A percentile compares a stretch with the other conserved stretches of the same genome.
phyloP scores from a whole-genome alignment of 73 alveolate genomes.

The Stentor coeruleus region DNA sequence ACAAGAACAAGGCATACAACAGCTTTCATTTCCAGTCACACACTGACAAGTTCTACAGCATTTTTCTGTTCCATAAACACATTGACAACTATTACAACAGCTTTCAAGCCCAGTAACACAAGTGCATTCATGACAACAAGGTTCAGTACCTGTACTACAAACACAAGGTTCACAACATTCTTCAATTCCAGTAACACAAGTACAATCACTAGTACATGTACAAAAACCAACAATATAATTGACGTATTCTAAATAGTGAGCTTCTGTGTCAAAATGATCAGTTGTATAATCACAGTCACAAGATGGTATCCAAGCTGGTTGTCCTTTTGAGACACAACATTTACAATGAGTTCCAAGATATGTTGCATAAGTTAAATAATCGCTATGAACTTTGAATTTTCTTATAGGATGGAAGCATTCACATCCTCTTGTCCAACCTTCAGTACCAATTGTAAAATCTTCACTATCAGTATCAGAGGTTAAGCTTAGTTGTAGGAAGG shows the following conservation, averaged over 20 bases:
- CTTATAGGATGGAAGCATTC: constrained; percentile 42
- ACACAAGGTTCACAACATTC: constrained; percentile 37
- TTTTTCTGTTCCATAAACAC: no score
- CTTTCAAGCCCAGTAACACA: constrained; percentile 31
- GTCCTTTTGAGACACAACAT: constrained; percentile 37
- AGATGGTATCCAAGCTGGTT: constrained; percentile 36
- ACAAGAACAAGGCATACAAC: no score
- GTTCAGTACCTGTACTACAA: constrained; percentile 26
- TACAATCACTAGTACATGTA: constrained; percentile 39
- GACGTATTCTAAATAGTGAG: no score
- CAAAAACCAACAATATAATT: constrained; percentile 42
- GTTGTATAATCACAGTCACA: no score
- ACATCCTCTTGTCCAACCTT: no score
- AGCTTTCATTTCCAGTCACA: no score
- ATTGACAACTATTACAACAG: no score
- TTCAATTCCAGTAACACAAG: constrained; percentile 46
- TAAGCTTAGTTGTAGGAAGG: no score
- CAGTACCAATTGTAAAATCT: no score
- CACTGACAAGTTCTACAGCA: no score
- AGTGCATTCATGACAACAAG: constrained; percentile 37
- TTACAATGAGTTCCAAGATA: constrained; percentile 37
- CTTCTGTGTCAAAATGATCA: no score
- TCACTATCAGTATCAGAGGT: no score
- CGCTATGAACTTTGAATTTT: constrained; percentile 43
- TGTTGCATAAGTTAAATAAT: not conserved